These are phyloP conservation scores for Aegilops umbellulata DNA, from an alignment of 176 grass and related monocot genomes.

Conservation along the genomic window DNA sequence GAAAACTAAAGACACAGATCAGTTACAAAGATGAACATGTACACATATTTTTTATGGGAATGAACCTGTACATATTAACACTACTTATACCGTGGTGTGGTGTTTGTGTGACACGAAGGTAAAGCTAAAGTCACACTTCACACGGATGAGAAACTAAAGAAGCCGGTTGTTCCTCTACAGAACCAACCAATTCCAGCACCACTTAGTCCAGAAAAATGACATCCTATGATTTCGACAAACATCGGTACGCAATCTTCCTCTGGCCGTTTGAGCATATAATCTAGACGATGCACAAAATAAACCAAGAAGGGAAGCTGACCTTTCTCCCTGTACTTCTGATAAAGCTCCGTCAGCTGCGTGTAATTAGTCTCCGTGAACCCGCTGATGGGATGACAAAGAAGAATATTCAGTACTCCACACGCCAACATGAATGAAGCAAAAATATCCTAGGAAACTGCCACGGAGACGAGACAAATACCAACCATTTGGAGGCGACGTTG, in stretches of 20 bases:
- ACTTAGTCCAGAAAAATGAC: not conserved
- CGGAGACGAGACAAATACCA: not conserved
- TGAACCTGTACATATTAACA: too few relatives aligned
- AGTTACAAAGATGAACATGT: not conserved
- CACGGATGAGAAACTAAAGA: not conserved
- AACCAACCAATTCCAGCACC: not conserved
- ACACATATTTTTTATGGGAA: not conserved
- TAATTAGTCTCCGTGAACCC: conserved; percentile 93
- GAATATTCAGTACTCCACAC: not conserved
- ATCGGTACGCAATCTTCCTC: not conserved
- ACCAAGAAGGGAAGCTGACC: conserved; percentile 45
- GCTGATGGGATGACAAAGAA: conserved; percentile 29
- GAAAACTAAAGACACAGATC: not conserved
- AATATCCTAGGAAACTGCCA: not conserved
- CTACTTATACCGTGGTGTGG: not conserved
- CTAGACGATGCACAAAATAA: not conserved
- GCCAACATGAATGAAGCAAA: not conserved
- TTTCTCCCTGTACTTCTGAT: conserved; percentile 81
- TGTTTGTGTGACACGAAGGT: not conserved
- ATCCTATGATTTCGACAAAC: not conserved
- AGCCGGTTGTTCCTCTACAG: not conserved
- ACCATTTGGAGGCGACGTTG: conserved; percentile 98
- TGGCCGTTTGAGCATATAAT: conserved; percentile 2
- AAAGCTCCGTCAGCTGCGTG: conserved; percentile 82
- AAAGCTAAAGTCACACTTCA: not conserved